Evolutionary conservation across 192 early-diverging fungal species (phyloP).

Genomic region (Backusella circina): DNA sequence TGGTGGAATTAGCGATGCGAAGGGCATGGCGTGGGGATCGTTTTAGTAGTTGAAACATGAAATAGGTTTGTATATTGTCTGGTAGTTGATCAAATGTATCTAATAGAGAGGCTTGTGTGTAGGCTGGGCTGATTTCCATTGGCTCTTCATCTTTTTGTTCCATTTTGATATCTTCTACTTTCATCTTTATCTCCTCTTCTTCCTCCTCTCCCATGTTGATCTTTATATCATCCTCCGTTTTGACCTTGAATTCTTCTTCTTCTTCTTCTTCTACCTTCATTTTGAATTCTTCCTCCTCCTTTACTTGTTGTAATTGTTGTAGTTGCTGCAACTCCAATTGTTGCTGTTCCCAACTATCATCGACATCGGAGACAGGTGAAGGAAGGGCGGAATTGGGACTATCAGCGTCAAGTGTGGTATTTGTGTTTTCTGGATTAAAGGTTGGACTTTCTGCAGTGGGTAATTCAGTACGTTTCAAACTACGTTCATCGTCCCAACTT

Average conservation of each 20-base stretch:
- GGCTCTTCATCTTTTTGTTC: background rate
- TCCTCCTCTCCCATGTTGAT: background rate
- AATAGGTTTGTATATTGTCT: constrained; percentile 76
- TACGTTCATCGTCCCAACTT: constrained; percentile 4
- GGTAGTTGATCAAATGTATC: constrained; percentile 80
- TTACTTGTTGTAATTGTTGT: background rate
- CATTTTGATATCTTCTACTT: background rate
- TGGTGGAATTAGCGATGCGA: constrained; percentile 80
- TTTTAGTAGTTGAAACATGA: constrained; percentile 85
- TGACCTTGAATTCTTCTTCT: background rate
- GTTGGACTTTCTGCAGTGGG: constrained; percentile 70
- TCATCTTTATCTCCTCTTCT: background rate
- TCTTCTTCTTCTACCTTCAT: background rate
- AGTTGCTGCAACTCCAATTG: background rate
- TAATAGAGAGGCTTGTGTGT: constrained; percentile 18
- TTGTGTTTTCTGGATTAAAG: constrained; percentile 50
- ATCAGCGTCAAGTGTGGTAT: constrained; percentile 9
- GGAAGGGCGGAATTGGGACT: constrained; percentile 41
- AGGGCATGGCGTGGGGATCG: constrained; percentile 67
- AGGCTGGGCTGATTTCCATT: background rate
- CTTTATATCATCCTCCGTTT: background rate
- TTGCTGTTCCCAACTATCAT: constrained; percentile 21
- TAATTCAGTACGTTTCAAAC: constrained; percentile 36
- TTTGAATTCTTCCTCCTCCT: background rate
- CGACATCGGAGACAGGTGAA: constrained; percentile 45